Base-by-base conservation (phyloP, 768 basidiomycete species). In the Porphyrellus cyaneotinctus region DNA sequence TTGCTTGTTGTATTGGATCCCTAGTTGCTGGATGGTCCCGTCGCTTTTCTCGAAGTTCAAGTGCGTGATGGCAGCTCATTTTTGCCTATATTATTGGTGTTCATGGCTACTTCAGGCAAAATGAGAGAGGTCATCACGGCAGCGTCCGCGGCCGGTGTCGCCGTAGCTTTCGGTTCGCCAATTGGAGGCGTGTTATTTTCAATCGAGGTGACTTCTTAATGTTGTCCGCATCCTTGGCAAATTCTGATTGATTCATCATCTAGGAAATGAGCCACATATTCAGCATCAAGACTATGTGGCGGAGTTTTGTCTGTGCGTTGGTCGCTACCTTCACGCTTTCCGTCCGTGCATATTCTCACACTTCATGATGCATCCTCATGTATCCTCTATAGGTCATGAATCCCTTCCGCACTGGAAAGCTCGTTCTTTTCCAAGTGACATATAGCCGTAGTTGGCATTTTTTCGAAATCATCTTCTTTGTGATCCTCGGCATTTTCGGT, bases 241-340 rank as follows among this genome's bases (percentile, higher is more conserved):
- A 54, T 23, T 37, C 31, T 48, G 30, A 60, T 49, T 41, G 24
- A 35, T 31, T 22, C 9, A 33, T 26, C n/a, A 10, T 24, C 13
- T 62, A 95, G 91, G 97, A 99, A 83, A 99, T 99, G 97, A 95
- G 91, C 70, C 89, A 93, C 68, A 87, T 83, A 35, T 98, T 97
- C 69, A 95, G 89, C 52, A 95, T 95, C 72, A 88, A 92, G 70
- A 98, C 95, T 6, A 97, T 98, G 93, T 98, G 95, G 95, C 78
- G 87, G 63, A 95, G 91, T 65, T 97, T 98, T 70, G 87, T 98
- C 66, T 98, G 97, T 69, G 97, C 97, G 31, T 77, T 99, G 43
- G 88, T 98, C 43, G 97, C 97, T 14, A 97, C 95, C 1, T 90
- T 98, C 61, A 95, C 95, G 1, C 75, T 99, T 30, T 89, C 95